These are phyloP conservation scores for Pyrenula massariospora DNA, from an alignment of 495 filamentous ascomycete genomes.

Conservation along the genomic window DNA sequence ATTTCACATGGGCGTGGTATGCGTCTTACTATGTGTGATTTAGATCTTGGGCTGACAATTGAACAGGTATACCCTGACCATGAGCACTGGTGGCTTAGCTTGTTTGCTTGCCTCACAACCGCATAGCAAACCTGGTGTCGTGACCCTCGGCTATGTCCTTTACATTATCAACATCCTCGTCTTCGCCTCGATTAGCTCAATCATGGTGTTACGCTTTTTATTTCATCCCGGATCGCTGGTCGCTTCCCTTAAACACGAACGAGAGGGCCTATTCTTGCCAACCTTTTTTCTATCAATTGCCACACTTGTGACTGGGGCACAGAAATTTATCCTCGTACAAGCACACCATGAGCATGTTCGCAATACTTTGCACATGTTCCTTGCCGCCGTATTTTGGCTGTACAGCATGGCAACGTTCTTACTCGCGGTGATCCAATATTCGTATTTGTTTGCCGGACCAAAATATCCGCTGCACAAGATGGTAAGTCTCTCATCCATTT, in stretches of 20 bases:
- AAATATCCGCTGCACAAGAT: neutral
- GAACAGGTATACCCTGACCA: slow-evolving; percentile 49
- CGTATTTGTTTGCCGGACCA: slow-evolving; percentile 1
- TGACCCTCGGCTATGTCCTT: slow-evolving; percentile 46
- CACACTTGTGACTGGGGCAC: slow-evolving; percentile 45
- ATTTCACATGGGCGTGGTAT: slow-evolving; percentile 56
- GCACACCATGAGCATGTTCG: slow-evolving; percentile 26
- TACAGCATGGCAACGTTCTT: slow-evolving; percentile 29
- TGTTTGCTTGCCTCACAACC: slow-evolving; percentile 47
- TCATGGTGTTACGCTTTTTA: slow-evolving; percentile 45
- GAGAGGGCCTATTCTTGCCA: slow-evolving; percentile 55
- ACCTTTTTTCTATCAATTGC: slow-evolving; percentile 54
- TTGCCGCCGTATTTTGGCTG: slow-evolving; percentile 36
- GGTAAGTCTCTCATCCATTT: neutral
- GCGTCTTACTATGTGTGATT: neutral
- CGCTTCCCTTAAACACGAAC: slow-evolving; percentile 45
- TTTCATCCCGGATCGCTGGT: slow-evolving; percentile 36
- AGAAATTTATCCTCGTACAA: slow-evolving; percentile 34
- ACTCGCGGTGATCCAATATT: slow-evolving; percentile 30
- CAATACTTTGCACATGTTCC: slow-evolving; percentile 25
- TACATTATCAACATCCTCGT: slow-evolving; percentile 52
- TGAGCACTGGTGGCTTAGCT: slow-evolving; percentile 56
- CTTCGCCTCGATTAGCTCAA: slow-evolving; percentile 38
- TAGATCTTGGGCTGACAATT: neutral
- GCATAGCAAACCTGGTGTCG: slow-evolving; percentile 43